Conservation (phyloP, 177 flowering plant species). For the Tripterygium wilfordii region DNA sequence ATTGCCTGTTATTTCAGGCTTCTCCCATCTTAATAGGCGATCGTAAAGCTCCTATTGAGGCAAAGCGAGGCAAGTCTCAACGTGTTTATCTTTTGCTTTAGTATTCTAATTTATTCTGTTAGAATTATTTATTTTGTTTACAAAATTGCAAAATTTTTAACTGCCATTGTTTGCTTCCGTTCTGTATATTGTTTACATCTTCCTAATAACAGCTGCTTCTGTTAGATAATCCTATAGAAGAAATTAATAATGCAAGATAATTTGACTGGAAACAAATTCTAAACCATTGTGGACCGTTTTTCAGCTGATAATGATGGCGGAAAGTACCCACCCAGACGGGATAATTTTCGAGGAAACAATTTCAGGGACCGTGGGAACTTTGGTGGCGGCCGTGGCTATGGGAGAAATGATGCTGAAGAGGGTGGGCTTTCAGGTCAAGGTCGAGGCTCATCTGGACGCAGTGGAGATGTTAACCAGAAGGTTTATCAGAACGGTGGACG, state of each 20-base stretch:
- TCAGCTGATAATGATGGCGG: conserved; percentile 16
- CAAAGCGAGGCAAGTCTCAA: conserved; percentile 16
- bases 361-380: conserved; percentile 20
- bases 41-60: conserved; percentile 13
- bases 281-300: too few relatives aligned
- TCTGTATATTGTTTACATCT: too few relatives aligned
- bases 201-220: neutral
- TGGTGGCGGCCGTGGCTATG: conserved; percentile 14
- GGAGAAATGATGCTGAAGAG: conserved; percentile 15
- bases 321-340: conserved; percentile 7
- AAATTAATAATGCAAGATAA: neutral
- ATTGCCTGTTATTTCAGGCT: conserved; percentile 16
- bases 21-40: conserved; percentile 12
- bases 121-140: neutral
- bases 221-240: neutral
- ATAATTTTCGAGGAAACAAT: conserved; percentile 17
- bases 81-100: neutral
- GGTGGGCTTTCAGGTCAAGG: conserved; percentile 12
- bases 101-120: neutral
- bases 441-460: conserved; percentile 4
- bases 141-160: neutral
- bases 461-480: conserved; percentile 10
- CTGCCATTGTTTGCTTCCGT: neutral
- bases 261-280: too few relatives aligned
- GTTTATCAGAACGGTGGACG: conserved; percentile 12